Evolutionary conservation across 192 early-diverging fungal genomes (phyloP).

Genomic region (Coemansia sp.): DNA sequence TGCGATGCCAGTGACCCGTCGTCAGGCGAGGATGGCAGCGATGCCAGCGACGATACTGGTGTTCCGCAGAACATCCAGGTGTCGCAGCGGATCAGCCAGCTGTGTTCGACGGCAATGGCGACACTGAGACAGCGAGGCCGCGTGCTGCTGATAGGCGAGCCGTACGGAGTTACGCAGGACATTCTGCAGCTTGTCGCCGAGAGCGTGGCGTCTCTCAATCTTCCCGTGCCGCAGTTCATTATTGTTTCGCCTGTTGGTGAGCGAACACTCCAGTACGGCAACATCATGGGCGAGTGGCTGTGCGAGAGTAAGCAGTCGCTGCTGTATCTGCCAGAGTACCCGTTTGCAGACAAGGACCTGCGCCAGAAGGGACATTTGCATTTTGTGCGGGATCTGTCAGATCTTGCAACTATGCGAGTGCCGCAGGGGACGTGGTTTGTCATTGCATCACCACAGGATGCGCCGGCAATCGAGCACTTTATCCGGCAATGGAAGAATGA

Average conservation of each 20-base stretch:
- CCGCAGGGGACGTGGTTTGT: conserved; percentile 55
- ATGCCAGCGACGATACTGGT: neutral
- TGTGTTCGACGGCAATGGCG: conserved; percentile 46
- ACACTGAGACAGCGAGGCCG: conserved; percentile 62
- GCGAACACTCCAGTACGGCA: conserved; percentile 73
- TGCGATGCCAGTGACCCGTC: conserved; percentile 46
- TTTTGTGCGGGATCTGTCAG: conserved; percentile 37
- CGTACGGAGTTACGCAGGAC: conserved; percentile 76
- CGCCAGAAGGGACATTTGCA: conserved; percentile 51
- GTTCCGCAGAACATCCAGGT: conserved; percentile 23
- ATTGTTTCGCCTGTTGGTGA: conserved; percentile 77
- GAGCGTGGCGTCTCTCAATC: conserved; percentile 58
- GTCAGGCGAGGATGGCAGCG: conserved; percentile 13
- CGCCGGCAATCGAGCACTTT: conserved; percentile 35
- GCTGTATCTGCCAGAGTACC: conserved; percentile 66
- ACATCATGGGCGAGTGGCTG: conserved; percentile 88
- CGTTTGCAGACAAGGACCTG: conserved; percentile 54
- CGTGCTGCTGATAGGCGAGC: conserved; percentile 67
- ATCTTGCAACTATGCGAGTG: conserved; percentile 30
- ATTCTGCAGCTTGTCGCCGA: conserved; percentile 64
- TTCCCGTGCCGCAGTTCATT: conserved; percentile 65
- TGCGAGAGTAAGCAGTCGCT: conserved; percentile 62
- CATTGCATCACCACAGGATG: conserved; percentile 39
- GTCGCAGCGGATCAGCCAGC: conserved; percentile 33
- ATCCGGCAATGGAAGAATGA: conserved; percentile 43